These are phyloP conservation scores for Diplodia seriata DNA, from an alignment of 2,329 filamentous ascomycete species.

Conservation along the genomic window DNA sequence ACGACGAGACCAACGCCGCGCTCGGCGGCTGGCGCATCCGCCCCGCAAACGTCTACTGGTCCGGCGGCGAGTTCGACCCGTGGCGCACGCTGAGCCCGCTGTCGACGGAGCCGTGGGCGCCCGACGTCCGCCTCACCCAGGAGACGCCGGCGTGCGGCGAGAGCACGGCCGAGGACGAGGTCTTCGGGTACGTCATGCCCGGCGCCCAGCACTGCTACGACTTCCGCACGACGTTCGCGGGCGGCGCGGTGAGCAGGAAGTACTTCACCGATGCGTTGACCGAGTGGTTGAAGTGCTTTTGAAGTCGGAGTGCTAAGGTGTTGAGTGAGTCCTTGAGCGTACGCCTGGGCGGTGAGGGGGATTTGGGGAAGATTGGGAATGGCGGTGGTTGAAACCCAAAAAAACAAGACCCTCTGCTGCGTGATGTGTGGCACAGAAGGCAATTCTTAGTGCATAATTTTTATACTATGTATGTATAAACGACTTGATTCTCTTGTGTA, in stretches of 20 bases:
- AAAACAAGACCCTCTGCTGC: no score
- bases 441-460: background rate
- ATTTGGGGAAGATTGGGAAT: background rate
- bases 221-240: constrained; percentile 46
- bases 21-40: constrained; percentile 61
- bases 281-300: constrained; percentile 50
- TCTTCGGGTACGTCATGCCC: constrained; percentile 58
- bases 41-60: constrained; percentile 61
- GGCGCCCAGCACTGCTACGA: constrained; percentile 60
- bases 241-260: constrained; percentile 41
- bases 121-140: constrained; percentile 49
- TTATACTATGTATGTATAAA: background rate
- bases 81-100: constrained; percentile 59
- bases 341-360: no score
- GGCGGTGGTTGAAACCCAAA: background rate
- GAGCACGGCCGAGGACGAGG: constrained; percentile 43
- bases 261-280: constrained; percentile 53
- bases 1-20: constrained; percentile 49
- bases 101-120: constrained; percentile 51
- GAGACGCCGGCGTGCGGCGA: constrained; percentile 54
- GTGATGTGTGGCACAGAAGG: no score
- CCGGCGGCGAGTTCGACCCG: constrained; percentile 59
- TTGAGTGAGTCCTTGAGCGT: no score
- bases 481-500: background rate
- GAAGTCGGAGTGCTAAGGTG: background rate